phyloP scores from a whole-genome alignment of 176 grass and related monocot species.

The Calamus simplicifolius region DNA sequence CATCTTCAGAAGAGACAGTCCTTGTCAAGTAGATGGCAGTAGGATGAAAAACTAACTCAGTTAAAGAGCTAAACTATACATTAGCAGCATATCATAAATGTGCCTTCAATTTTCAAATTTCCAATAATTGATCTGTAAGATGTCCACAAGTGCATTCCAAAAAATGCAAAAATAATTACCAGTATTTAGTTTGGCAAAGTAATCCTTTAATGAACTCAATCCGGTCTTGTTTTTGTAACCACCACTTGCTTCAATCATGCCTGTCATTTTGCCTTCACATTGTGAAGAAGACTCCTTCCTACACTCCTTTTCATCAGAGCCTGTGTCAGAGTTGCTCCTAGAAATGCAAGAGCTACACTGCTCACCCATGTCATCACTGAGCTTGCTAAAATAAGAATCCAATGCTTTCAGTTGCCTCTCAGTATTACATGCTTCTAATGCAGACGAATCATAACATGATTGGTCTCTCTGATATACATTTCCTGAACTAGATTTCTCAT shows the following conservation, averaged over 20 bases:
- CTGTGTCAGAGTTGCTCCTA: neutral
- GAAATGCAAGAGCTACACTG: slow-evolving; percentile 6
- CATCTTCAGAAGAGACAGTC: too few species aligned
- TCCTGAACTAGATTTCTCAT: slow-evolving; percentile 14
- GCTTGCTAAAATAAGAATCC: slow-evolving; percentile 43
- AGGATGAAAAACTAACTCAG: too few species aligned
- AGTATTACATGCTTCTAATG: slow-evolving; percentile 4
- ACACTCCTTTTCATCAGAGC: neutral
- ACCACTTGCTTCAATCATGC: slow-evolving; percentile 8
- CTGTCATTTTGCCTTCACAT: slow-evolving; percentile 5
- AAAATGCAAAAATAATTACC: slow-evolving; percentile 17
- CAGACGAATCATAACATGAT: slow-evolving; percentile 10
- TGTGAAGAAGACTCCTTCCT: neutral
- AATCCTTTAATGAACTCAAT: slow-evolving; percentile 15
- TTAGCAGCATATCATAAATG: too few species aligned
- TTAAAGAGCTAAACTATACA: too few species aligned
- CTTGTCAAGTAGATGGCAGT: too few species aligned
- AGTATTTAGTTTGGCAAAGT: slow-evolving; percentile 22
- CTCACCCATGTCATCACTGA: neutral
- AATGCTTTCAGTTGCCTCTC: slow-evolving; percentile 29
- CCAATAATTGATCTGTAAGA: too few species aligned
- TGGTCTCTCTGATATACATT: neutral
- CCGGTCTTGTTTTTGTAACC: slow-evolving; percentile 15
- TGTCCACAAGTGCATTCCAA: too few species aligned
- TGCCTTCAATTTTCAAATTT: too few species aligned